These are phyloP conservation scores for Penstemon eatonii DNA, from an alignment of 257 asterid species.

Conservation along the genomic window DNA sequence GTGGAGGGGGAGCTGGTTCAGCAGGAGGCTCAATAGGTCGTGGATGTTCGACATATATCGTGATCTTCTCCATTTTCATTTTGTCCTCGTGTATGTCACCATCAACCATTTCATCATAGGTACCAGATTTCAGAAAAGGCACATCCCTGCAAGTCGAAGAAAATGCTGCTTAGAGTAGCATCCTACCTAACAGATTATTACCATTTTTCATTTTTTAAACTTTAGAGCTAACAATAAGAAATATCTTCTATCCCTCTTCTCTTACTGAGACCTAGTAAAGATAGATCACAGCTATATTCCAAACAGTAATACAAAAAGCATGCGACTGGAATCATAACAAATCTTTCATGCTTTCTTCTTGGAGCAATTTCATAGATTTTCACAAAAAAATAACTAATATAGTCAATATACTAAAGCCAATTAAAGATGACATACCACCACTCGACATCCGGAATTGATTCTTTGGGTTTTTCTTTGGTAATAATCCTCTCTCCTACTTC, in stretches of 20 bases:
- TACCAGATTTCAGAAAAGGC: constrained; percentile 60
- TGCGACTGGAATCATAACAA: not conserved
- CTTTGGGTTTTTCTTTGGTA: constrained; percentile 77
- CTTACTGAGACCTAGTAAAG: not conserved
- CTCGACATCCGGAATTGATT: constrained; percentile 88
- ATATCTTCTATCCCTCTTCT: too few relatives aligned
- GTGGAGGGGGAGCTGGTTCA: constrained; percentile 89
- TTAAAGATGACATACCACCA: constrained; percentile 77
- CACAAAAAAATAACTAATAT: not conserved
- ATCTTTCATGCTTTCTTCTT: constrained; percentile 12
- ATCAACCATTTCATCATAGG: constrained; percentile 50
- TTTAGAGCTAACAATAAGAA: not conserved
- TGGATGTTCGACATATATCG: constrained; percentile 84
- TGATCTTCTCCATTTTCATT: constrained; percentile 72
- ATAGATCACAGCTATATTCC: not conserved
- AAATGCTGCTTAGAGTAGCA: not conserved
- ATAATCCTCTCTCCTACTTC: constrained; percentile 87
- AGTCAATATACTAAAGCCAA: constrained; percentile 12
- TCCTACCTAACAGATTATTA: not conserved
- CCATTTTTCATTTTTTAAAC: not conserved
- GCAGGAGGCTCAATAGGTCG: constrained; percentile 92
- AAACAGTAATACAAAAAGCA: not conserved
- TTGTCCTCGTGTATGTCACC: constrained; percentile 44
- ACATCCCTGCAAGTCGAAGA: constrained; percentile 59
- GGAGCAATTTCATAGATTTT: too few relatives aligned